Conservation (phyloP, 208 protist genomes). For the Trypanosomatidae sp. region DNA sequence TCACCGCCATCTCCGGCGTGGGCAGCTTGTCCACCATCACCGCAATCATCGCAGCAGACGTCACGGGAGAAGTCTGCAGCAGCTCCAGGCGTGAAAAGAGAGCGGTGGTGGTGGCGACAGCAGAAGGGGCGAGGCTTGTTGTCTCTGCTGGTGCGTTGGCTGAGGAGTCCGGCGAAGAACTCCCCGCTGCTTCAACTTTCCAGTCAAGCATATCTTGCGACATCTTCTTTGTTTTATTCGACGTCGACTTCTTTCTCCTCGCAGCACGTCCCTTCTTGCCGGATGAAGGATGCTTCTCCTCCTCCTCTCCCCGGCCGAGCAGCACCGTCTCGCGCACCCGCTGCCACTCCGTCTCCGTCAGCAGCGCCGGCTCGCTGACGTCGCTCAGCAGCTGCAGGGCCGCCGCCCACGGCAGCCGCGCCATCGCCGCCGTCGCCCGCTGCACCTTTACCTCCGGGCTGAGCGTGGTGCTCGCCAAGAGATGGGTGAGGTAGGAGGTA, state of each 20-base stretch:
- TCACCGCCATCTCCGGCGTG: constrained; percentile 34
- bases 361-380: constrained; percentile 45
- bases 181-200: no score
- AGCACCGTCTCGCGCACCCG: constrained; percentile 12
- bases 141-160: no score
- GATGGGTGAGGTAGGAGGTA: constrained; percentile 71
- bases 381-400: constrained; percentile 50
- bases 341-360: constrained; percentile 37
- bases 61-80: constrained; percentile 36
- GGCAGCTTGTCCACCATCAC: constrained; percentile 67
- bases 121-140: no score
- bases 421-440: constrained; percentile 39
- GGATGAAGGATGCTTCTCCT: no score
- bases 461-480: constrained; percentile 74
- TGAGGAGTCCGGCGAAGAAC: no score
- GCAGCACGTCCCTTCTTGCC: no score
- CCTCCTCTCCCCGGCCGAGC: no score
- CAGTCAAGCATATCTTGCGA: no score
- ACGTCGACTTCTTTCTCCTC: no score
- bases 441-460: constrained; percentile 44
- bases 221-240: no score
- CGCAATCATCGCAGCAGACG: constrained; percentile 56
- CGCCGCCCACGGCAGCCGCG: constrained; percentile 49
- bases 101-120: no score
- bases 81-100: constrained; percentile 40